phyloP scores from a whole-genome alignment of 768 basidiomycete species.

The Fomitopsis serialis region DNA sequence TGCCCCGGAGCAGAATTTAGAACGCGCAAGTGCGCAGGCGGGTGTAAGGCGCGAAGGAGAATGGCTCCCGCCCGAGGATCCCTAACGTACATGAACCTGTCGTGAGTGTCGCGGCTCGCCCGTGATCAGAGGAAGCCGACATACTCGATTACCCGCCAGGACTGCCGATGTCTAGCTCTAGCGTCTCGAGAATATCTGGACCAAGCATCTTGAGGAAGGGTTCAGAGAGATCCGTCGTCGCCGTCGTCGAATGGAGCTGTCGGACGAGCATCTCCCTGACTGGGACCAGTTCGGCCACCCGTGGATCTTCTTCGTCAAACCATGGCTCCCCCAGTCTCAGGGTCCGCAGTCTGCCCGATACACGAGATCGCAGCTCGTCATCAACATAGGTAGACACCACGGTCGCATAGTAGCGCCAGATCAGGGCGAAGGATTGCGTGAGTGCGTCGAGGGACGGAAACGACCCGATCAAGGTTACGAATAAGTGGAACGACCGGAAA shows the following conservation, averaged over 20 bases:
- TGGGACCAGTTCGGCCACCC: background rate
- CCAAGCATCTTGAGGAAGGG: background rate
- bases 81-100: background rate
- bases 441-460: background rate
- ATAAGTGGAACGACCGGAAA: background rate
- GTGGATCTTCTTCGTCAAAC: background rate
- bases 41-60: slow-evolving; percentile 10
- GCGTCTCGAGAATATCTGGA: background rate
- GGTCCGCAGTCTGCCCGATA: background rate
- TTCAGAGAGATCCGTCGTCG: background rate
- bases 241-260: background rate
- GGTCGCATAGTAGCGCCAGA: background rate
- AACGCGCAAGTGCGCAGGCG: slow-evolving; percentile 15
- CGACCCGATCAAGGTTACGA: background rate
- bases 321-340: background rate
- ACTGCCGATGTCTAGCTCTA: slow-evolving; percentile 5
- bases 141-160: slow-evolving; percentile 2
- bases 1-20: slow-evolving; percentile 15
- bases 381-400: background rate
- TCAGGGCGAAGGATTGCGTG: background rate
- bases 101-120: too few species aligned
- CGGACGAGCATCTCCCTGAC: background rate
- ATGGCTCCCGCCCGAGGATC: background rate
- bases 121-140: background rate
- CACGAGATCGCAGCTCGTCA: background rate